These are phyloP conservation scores for Botryotinia calthae DNA, from an alignment of 2,329 filamentous ascomycete species.

Conservation along the genomic window DNA sequence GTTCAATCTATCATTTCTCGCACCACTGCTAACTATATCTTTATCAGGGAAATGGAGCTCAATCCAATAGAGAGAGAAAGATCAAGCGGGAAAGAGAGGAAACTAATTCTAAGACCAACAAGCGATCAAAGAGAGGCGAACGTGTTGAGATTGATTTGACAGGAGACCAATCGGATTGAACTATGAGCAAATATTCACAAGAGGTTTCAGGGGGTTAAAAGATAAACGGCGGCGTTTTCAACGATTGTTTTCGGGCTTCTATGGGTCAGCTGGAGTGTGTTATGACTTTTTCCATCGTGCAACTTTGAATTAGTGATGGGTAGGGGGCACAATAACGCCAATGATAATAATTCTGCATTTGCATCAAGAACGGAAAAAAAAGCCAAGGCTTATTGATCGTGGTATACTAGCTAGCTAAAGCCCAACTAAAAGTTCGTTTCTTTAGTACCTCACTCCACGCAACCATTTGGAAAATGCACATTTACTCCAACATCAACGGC, in stretches of 20 bases:
- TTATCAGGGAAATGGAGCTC: neutral
- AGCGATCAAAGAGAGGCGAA: neutral
- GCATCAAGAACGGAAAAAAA: neutral
- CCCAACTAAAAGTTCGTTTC: neutral
- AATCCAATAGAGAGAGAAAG: neutral
- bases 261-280: neutral
- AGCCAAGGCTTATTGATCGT: neutral
- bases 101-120: neutral
- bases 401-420: neutral
- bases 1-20: neutral
- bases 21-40: neutral
- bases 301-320: neutral
- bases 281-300: neutral
- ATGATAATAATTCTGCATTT: no score
- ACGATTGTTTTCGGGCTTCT: no score
- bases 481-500: neutral
- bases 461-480: neutral
- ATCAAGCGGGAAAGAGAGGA: slow-evolving; percentile 2
- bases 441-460: no score
- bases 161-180: neutral
- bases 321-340: fast-evolving
- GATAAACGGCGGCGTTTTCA: neutral
- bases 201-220: neutral
- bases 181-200: neutral
- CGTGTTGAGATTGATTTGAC: slow-evolving; percentile 12